phyloP scores from a whole-genome alignment of 2,329 filamentous ascomycete species.

The Aspergillus sp. region DNA sequence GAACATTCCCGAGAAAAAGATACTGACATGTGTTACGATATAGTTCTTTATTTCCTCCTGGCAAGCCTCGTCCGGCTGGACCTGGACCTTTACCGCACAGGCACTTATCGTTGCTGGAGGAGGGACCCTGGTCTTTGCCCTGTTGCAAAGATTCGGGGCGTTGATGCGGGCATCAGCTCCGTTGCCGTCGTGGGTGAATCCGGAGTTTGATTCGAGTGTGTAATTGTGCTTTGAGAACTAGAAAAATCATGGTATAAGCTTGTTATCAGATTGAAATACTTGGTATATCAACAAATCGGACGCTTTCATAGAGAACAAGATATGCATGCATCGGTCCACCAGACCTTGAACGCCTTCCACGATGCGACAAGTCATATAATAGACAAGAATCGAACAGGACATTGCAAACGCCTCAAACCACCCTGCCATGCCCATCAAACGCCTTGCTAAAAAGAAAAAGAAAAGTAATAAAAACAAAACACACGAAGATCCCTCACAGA shows the following conservation, averaged over 20 bases:
- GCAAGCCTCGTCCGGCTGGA: constrained; percentile 42
- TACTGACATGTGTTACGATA: constrained; percentile 7
- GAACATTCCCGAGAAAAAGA: too few species aligned
- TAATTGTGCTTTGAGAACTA: background rate
- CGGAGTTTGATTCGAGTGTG: constrained; percentile 28
- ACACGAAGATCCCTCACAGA: constrained; percentile 9
- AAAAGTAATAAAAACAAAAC: background rate
- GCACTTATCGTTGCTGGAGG: constrained; percentile 41
- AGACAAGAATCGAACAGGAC: too few species aligned
- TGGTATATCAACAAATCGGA: too few species aligned
- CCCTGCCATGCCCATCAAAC: background rate
- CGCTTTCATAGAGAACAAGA: too few species aligned
- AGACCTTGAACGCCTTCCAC: too few species aligned
- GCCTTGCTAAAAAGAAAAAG: background rate
- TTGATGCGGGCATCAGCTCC: constrained; percentile 30
- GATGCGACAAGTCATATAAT: too few species aligned
- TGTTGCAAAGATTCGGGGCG: constrained; percentile 38
- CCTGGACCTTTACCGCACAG: constrained; percentile 47
- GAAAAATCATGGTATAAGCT: too few species aligned
- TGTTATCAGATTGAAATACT: too few species aligned
- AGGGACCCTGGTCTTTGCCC: constrained; percentile 31
- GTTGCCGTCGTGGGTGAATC: constrained; percentile 42
- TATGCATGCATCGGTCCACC: too few species aligned
- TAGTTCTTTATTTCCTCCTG: constrained; percentile 48
- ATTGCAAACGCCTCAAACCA: too few species aligned